Evolutionary conservation across 345 rosid species (phyloP).

Genomic region (Salix dunnii): DNA sequence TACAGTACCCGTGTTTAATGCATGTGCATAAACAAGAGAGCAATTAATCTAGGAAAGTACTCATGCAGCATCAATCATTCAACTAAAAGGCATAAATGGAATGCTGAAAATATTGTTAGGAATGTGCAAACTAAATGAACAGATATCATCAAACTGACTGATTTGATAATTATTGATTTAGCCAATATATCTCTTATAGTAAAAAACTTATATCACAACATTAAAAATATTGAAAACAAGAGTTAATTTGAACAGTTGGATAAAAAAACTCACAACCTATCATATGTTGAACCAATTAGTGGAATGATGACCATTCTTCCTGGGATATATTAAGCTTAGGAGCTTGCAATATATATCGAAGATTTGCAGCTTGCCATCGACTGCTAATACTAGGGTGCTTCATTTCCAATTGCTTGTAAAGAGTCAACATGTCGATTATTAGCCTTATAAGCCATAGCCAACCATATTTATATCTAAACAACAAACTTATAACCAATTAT

Average conservation of each 20-base stretch:
- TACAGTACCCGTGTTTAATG: neutral
- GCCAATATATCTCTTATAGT: too few relatives aligned
- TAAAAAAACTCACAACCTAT: conserved; percentile 37
- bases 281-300: conserved; percentile 69
- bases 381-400: conserved; percentile 73
- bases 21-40: neutral
- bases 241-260: neutral
- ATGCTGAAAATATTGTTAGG: too few relatives aligned
- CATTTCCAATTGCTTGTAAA: conserved; percentile 80
- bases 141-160: too few relatives aligned
- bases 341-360: conserved; percentile 85
- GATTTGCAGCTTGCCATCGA: conserved; percentile 90
- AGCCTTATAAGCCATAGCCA: conserved; percentile 98
- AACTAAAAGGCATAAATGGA: neutral
- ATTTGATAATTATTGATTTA: too few relatives aligned
- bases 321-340: conserved; percentile 88
- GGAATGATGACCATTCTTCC: conserved; percentile 94
- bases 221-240: neutral
- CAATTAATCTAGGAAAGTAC: neutral
- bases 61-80: neutral
- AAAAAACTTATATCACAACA: neutral
- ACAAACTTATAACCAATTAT: conserved; percentile 4
- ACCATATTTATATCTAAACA: conserved; percentile 90
- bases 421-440: conserved; percentile 76
- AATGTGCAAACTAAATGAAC: too few relatives aligned